phyloP scores from a whole-genome alignment of 1,284 basidiomycete species.

The Leccinum olivaceoglutinosum region DNA sequence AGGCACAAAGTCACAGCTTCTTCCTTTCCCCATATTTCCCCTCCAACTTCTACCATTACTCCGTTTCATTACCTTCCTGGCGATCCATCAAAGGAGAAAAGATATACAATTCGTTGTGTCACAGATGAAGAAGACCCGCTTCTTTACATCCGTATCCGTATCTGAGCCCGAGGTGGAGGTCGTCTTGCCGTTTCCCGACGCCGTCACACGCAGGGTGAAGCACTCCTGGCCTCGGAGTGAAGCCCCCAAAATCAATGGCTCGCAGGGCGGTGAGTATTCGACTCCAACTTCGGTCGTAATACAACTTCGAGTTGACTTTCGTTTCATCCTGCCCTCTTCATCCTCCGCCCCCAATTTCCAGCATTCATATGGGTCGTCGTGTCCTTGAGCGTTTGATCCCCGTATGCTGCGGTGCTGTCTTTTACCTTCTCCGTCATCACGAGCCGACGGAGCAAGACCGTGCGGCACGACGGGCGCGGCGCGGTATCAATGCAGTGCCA shows the following conservation, averaged over 20 bases:
- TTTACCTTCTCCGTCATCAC: conserved; percentile 39
- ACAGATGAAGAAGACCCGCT: background rate
- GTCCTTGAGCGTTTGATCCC: conserved; percentile 37
- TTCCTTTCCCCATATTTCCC: background rate
- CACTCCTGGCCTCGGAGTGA: conserved; percentile 21
- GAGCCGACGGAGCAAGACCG: conserved; percentile 31
- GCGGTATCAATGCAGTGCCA: conserved; percentile 12
- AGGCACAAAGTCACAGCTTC: background rate
- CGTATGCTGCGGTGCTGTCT: conserved; percentile 37
- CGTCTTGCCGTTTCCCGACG: background rate
- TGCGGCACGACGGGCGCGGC: background rate
- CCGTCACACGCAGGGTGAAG: conserved; percentile 1
- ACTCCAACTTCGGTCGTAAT: background rate
- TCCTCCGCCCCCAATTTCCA: background rate
- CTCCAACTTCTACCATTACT: background rate
- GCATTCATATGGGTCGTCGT: conserved; percentile 46
- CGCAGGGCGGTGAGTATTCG: conserved; percentile 35
- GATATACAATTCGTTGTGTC: background rate
- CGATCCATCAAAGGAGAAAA: background rate
- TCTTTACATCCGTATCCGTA: background rate
- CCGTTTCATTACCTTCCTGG: background rate
- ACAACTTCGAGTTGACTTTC: background rate
- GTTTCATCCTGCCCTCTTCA: background rate
- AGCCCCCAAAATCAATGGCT: conserved; percentile 41
- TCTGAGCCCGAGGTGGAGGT: background rate